Evolutionary conservation across 192 early-diverging fungal species (phyloP).

Genomic region (Coemansia javaensis): DNA sequence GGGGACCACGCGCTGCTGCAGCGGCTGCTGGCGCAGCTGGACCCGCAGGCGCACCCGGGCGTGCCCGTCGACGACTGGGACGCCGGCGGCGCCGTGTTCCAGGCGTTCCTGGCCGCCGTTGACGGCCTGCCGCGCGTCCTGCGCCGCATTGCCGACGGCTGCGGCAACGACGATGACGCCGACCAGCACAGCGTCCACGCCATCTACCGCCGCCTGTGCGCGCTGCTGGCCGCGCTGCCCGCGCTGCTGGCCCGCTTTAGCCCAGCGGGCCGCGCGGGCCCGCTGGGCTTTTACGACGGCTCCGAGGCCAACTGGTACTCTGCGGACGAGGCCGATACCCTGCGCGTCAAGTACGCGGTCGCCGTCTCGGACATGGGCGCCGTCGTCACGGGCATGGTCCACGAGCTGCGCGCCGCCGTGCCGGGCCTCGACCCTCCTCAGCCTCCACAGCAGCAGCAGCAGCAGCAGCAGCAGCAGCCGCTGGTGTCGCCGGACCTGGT

Average conservation of each 20-base stretch:
- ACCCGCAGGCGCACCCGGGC: conserved; percentile 2
- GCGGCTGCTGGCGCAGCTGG: conserved; percentile 33
- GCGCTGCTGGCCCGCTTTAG: conserved; percentile 21
- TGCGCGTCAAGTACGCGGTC: conserved; percentile 38
- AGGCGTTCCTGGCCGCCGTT: conserved; percentile 23
- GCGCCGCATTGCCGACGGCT: conserved; percentile 12
- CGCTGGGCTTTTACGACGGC: conserved; percentile 21
- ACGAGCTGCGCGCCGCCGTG: conserved; percentile 9
- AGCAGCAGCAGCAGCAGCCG: neutral
- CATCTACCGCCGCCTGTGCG: conserved; percentile 29
- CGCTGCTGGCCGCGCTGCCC: conserved; percentile 23
- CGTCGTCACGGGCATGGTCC: conserved; percentile 19
- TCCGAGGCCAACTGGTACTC: conserved; percentile 17
- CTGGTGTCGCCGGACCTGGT: conserved; percentile 8
- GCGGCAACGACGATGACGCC: neutral
- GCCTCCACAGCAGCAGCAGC: too few species aligned
- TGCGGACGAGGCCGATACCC: conserved; percentile 10
- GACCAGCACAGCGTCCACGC: conserved; percentile 9
- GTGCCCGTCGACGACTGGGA: conserved; percentile 23
- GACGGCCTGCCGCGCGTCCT: conserved; percentile 29
- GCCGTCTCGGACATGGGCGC: conserved; percentile 37
- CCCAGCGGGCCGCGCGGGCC: neutral
- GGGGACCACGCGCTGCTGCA: conserved; percentile 44
- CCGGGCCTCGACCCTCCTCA: neutral
- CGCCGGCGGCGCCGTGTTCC: conserved; percentile 30